phyloP scores from a whole-genome alignment of 495 filamentous ascomycete species.

The Hypomontagnella submonticulosa region DNA sequence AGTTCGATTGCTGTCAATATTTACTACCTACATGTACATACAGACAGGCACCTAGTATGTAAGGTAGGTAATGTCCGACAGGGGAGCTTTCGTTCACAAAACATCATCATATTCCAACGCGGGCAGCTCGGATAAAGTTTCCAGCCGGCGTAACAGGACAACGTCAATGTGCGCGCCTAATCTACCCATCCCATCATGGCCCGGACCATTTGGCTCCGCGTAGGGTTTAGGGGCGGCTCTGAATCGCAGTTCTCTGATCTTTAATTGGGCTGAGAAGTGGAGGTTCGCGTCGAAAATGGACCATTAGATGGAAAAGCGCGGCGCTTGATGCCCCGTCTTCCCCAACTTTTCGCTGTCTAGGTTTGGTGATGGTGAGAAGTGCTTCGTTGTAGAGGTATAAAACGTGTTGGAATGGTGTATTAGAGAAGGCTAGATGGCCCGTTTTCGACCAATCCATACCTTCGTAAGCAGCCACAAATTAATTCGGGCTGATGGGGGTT shows the following conservation, averaged over 20 bases:
- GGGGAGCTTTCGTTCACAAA: no score
- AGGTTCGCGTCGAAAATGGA: constrained; percentile 3
- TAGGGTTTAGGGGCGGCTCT: constrained; percentile 15
- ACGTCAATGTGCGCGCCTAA: constrained; percentile 25
- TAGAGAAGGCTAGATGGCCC: constrained; percentile 14
- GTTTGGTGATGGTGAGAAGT: constrained; percentile 10
- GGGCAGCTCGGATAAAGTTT: constrained; percentile 36
- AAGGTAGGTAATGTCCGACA: no score
- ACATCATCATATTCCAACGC: neutral
- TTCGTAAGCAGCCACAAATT: constrained; percentile 3
- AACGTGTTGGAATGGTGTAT: neutral
- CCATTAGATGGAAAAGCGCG: constrained; percentile 27
- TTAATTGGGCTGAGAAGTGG: constrained; percentile 23
- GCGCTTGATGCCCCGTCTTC: constrained; percentile 35
- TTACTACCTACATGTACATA: no score
- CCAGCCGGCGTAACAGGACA: constrained; percentile 27
- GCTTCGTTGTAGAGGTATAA: constrained; percentile 2
- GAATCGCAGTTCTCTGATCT: constrained; percentile 14
- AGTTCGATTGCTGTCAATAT: no score
- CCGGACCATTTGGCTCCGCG: constrained; percentile 32
- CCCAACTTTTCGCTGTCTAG: constrained; percentile 23
- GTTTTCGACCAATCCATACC: constrained; percentile 8
- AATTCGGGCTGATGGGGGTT: constrained; percentile 15
- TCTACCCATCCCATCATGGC: constrained; percentile 15
- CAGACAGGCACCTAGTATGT: no score